Conservation (phyloP, 1,284 basidiomycete species). For the Cryptococcus hybrid region DNA sequence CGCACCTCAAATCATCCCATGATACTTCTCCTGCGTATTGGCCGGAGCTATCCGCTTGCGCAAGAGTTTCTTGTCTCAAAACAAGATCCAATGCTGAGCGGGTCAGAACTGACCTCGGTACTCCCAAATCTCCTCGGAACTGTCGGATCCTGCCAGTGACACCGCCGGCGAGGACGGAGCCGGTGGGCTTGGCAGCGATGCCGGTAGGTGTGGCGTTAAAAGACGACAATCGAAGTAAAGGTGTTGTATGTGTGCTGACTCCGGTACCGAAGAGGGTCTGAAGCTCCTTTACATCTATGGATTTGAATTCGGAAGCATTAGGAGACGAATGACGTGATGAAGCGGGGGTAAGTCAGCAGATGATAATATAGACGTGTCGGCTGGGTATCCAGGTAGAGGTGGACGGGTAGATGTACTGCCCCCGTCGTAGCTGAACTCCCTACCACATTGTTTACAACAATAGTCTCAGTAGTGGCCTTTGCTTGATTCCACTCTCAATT, state of each 20-base stretch:
- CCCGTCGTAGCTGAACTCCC: too few species aligned
- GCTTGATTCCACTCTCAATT: not conserved
- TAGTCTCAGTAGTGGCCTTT: not conserved
- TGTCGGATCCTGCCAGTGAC: slow-evolving; percentile 3
- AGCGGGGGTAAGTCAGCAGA: not conserved
- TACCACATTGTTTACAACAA: too few species aligned
- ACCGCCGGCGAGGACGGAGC: not conserved
- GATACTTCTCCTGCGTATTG: slow-evolving; percentile 35
- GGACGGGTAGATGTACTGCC: not conserved
- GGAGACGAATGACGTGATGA: not conserved
- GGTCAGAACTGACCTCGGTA: slow-evolving; percentile 15
- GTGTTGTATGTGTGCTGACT: not conserved
- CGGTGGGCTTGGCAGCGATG: not conserved
- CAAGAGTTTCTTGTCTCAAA: slow-evolving; percentile 24
- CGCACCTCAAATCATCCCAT: slow-evolving; percentile 34
- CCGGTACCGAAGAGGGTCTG: slow-evolving; percentile 29
- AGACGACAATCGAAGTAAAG: too few species aligned
- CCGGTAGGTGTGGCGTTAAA: not conserved
- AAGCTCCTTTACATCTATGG: slow-evolving; percentile 13
- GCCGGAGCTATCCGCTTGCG: slow-evolving; percentile 30
- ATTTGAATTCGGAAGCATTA: slow-evolving; percentile 1
- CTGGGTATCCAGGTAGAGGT: not conserved
- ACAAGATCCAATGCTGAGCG: slow-evolving; percentile 35
- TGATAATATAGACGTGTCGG: not conserved
- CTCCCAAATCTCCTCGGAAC: slow-evolving; percentile 22